These are phyloP conservation scores for Sambucus nigra DNA, from an alignment of 129 eudicot species.

Conservation along the genomic window DNA sequence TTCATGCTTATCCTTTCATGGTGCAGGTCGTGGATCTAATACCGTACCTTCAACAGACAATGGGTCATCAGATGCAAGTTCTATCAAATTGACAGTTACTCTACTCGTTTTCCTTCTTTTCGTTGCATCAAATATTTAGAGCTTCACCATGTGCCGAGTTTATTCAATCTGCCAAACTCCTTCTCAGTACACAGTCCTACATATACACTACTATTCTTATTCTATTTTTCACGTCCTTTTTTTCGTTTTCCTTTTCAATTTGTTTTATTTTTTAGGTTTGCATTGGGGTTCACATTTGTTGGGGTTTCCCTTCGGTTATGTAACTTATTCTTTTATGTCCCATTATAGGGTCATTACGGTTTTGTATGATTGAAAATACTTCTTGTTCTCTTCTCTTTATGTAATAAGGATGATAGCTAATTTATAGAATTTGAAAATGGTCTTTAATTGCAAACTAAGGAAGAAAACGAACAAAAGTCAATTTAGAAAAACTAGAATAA, in stretches of 20 bases:
- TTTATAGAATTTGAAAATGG: not conserved
- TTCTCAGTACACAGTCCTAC: not conserved
- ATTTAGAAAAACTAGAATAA: not conserved
- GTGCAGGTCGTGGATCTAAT: slow-evolving; percentile 31
- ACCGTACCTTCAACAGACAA: slow-evolving; percentile 32
- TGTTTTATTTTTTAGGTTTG: slow-evolving; percentile 4
- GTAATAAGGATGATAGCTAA: not conserved
- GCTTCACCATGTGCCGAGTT: slow-evolving; percentile 10
- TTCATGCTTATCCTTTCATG: not conserved
- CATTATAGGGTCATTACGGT: not conserved
- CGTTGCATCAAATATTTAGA: slow-evolving; percentile 19
- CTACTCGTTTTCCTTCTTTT: slow-evolving; percentile 24
- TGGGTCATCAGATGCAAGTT: slow-evolving; percentile 38
- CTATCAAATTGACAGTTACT: slow-evolving; percentile 19
- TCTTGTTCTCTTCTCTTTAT: not conserved
- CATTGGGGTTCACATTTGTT: not conserved
- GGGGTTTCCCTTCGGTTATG: not conserved
- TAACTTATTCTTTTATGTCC: slow-evolving; percentile 6
- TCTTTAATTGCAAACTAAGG: too few species aligned
- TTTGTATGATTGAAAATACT: not conserved
- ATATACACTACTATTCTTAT: not conserved
- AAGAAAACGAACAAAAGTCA: too few species aligned
- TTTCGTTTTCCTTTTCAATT: too few species aligned
- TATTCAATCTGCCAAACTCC: not conserved
- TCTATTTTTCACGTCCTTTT: not conserved